Evolutionary conservation across 1,284 basidiomycete species (phyloP), one percentile per base, ranked within the genome.

Genomic region (Fomes fomentarius): DNA sequence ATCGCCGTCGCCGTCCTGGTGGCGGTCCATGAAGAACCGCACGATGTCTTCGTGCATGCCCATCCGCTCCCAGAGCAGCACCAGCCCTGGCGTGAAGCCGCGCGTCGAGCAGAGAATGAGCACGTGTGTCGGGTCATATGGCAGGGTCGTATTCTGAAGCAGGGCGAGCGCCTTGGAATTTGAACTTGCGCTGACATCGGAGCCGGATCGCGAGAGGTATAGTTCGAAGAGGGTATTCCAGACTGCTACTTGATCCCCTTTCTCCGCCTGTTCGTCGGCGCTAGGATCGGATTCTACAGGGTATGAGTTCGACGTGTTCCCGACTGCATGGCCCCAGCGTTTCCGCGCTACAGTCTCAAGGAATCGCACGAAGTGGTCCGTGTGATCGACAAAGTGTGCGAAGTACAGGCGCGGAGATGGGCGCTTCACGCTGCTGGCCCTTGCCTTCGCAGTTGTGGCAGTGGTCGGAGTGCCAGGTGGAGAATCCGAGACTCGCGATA

Each of bases 191-290:
- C 45, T 43, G 31, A 57, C 44, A 52, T 64, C 28, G 69, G 61
- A 51, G 4, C 43, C 58, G 3, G 73, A 77, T 7, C 83, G 72
- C 0, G 84, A 81, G 24, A 99, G 83, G 69, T 98, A 98, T 15
- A 99, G 81, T 72, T 99, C 96, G 48, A 99, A 76, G 2, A 99
- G 76, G 1, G 96, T 98, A 71, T 97, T 98, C 96, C 96, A 98
- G 12, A 98, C 88, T 0, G 94, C 89, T 11, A 83, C 79, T 68
- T 96, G 93, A 67, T 97, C 94, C 14, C 71, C 70, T 61, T 74
- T 73, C 53, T 93, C 89, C 0, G 73, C 71, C 28, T 81, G 79
- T 24, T 81, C 81, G 45, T 85, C 82, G 12, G 72, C 68, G 46
- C 54, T 57, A 37, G 62, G 61, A 56, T 66, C 71, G 48, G 54